phyloP scores from a whole-genome alignment of 2,329 filamentous ascomycete genomes.

The Phoma sp. region DNA sequence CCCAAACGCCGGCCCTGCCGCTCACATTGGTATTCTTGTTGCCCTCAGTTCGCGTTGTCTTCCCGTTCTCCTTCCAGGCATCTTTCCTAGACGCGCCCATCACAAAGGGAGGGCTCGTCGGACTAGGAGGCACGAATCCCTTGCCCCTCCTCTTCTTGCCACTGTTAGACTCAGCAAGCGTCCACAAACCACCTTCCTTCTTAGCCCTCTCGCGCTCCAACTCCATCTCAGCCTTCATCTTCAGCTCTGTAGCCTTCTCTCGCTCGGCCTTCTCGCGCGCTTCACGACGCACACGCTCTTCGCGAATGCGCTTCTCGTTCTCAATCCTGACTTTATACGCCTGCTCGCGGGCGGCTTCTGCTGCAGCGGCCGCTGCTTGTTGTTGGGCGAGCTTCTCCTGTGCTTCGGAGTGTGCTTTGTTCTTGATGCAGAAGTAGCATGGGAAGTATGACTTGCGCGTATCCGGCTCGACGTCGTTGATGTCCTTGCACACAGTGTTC shows the following conservation, averaged over 20 bases:
- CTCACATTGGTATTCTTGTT: constrained; percentile 17
- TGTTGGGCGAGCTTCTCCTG: not conserved
- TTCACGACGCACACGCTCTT: constrained; percentile 31
- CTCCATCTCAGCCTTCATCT: constrained; percentile 19
- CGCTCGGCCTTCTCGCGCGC: constrained; percentile 28
- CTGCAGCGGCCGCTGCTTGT: not conserved
- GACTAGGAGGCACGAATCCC: not conserved
- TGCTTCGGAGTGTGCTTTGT: constrained; percentile 17
- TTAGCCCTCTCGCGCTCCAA: constrained; percentile 21
- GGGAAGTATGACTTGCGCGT: constrained; percentile 30
- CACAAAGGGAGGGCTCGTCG: not conserved
- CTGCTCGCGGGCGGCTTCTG: constrained; percentile 15
- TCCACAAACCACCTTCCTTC: constrained; percentile 31
- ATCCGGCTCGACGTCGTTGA: constrained; percentile 11
- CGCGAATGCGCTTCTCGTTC: constrained; percentile 20
- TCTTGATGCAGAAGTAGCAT: constrained; percentile 31
- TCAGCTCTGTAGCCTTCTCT: constrained; percentile 27
- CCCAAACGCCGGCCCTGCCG: constrained; percentile 34
- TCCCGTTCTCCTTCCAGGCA: constrained; percentile 16
- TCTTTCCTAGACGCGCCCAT: not conserved
- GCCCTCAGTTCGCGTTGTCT: constrained; percentile 11
- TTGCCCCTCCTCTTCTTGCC: constrained; percentile 28
- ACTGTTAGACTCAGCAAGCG: constrained; percentile 22
- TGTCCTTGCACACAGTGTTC: constrained; percentile 29
- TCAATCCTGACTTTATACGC: constrained; percentile 16